Conservation (phyloP, 306 rosid species). For the Cucumis melo region DNA sequence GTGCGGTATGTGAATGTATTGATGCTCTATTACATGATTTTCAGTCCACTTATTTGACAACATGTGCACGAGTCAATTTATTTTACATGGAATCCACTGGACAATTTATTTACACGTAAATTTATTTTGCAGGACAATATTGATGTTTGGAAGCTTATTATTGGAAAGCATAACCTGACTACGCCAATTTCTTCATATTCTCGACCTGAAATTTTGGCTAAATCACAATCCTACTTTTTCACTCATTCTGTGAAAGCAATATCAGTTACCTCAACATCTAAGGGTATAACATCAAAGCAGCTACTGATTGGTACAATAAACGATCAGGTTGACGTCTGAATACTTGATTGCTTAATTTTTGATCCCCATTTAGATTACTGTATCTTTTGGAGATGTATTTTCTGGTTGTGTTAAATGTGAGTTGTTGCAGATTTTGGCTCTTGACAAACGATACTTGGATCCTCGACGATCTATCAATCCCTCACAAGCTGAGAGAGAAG, state of each 20-base stretch:
- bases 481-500: constrained; percentile 79
- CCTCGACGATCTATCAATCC: constrained; percentile 84
- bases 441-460: constrained; percentile 84
- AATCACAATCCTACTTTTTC: constrained; percentile 80
- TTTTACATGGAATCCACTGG: constrained; percentile 7
- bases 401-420: background rate
- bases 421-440: constrained; percentile 64
- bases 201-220: constrained; percentile 66
- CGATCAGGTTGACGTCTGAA: constrained; percentile 54
- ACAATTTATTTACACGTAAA: background rate
- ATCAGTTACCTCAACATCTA: constrained; percentile 79
- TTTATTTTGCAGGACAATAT: constrained; percentile 55
- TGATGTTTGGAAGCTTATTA: constrained; percentile 84
- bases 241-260: constrained; percentile 83
- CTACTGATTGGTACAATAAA: constrained; percentile 85
- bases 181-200: constrained; percentile 77
- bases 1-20: constrained; percentile 54
- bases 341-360: background rate
- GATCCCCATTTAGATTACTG: background rate
- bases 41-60: background rate
- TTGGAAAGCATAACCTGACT: constrained; percentile 95
- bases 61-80: constrained; percentile 10
- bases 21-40: constrained; percentile 1
- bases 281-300: constrained; percentile 96
- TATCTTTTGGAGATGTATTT: background rate